phyloP scores from a whole-genome alignment of 768 basidiomycete species.

The Exsudoporus frostii region DNA sequence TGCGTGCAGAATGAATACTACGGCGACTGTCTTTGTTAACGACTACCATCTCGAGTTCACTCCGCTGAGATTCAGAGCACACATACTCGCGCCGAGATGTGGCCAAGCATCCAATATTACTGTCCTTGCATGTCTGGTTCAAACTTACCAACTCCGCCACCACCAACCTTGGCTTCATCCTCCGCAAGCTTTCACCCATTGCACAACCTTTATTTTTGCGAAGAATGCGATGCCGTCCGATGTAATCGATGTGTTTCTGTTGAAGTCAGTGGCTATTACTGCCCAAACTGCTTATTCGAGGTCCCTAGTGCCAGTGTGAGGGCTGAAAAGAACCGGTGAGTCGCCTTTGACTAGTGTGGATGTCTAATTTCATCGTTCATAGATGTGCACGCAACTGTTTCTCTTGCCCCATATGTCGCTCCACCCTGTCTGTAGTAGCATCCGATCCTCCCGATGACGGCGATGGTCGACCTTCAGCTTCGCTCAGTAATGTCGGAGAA shows the following conservation, averaged over 20 bases:
- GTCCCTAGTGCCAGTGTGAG: constrained; percentile 98
- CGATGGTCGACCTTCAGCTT: constrained; percentile 51
- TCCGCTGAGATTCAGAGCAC: too few relatives aligned
- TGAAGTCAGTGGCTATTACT: constrained; percentile 97
- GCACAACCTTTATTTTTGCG: constrained; percentile 90
- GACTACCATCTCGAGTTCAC: background rate
- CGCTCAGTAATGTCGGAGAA: constrained; percentile 65
- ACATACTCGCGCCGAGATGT: constrained; percentile 28
- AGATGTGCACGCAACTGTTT: constrained; percentile 99
- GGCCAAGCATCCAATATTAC: constrained; percentile 57
- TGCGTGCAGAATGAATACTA: background rate
- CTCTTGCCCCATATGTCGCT: constrained; percentile 89
- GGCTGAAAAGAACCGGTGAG: constrained; percentile 92
- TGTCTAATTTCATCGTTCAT: constrained; percentile 1
- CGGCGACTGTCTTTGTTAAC: background rate
- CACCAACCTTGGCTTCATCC: constrained; percentile 74
- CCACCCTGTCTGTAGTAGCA: constrained; percentile 87
- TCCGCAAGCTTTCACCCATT: constrained; percentile 80
- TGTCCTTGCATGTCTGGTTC: constrained; percentile 63
- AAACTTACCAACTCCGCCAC: constrained; percentile 53
- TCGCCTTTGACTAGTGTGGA: constrained; percentile 6
- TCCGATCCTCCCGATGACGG: constrained; percentile 72
- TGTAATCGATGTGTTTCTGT: constrained; percentile 90
- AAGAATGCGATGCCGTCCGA: constrained; percentile 94
- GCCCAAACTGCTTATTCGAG: constrained; percentile 97